A percentile compares a stretch with the other conserved stretches of the same genome.
These are phyloP conservation scores for Beauveria varroae DNA, from an alignment of 2,329 filamentous ascomycete species.

Conservation along the genomic window DNA sequence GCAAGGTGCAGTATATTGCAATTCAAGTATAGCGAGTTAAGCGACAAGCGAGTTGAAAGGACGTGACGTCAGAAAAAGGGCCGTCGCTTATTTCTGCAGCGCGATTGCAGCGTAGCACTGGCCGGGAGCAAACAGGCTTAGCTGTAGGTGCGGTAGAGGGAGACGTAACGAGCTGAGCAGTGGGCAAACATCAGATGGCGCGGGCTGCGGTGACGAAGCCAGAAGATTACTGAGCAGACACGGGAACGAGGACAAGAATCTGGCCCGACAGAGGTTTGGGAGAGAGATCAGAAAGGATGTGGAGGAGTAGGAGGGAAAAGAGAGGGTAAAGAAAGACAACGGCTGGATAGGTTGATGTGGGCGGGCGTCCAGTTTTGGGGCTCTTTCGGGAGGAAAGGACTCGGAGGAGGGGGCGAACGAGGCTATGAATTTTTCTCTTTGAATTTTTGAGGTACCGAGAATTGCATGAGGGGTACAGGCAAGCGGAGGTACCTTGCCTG, in stretches of 20 bases:
- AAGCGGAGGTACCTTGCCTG: neutral
- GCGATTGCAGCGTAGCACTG: neutral
- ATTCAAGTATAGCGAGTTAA: neutral
- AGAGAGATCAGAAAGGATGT: neutral
- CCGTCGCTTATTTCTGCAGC: neutral
- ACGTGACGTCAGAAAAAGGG: slow-evolving; percentile 1
- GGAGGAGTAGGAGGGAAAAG: neutral
- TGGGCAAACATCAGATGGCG: slow-evolving; percentile 7
- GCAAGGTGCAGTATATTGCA: neutral
- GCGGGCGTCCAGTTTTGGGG: slow-evolving; percentile 5
- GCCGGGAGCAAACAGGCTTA: neutral
- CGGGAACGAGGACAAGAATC: neutral
- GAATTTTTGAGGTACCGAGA: neutral
- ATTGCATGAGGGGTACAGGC: neutral
- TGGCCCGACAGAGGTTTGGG: neutral
- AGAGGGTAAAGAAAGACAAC: neutral
- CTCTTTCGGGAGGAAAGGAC: neutral
- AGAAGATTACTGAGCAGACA: neutral
- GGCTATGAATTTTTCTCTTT: neutral
- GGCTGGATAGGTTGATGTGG: neutral
- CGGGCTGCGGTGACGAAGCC: neutral
- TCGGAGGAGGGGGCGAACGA: neutral
- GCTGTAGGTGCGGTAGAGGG: slow-evolving; percentile 10
- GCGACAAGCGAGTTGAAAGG: neutral
- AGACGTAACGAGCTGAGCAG: slow-evolving; percentile 3